Base-by-base conservation (phyloP, 2,329 filamentous ascomycete species). In the Fusarium domesticum region DNA sequence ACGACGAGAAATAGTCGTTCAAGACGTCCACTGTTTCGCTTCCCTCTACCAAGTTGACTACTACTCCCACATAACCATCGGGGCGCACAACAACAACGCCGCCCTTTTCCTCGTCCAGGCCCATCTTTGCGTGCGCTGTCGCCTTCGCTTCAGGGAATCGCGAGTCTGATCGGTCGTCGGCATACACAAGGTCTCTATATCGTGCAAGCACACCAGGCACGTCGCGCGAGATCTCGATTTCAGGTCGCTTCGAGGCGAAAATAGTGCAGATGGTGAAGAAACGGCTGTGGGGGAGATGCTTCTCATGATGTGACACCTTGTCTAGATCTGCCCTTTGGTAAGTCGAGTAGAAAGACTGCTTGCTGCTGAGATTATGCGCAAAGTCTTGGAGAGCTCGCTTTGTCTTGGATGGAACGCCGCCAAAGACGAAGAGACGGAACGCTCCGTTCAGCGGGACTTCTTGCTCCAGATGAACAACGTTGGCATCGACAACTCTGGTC, bases 381-480 rank as follows among this genome's bases (percentile, higher is more conserved):
- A 96, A 79, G 61, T 95, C 88, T 15, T 71, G 63, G 17, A 96
- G 72, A 0, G 90, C 87, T 37, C 69, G 67, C 33, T 74, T 72
- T 11, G 81, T 84, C 36, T 74, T 72, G 12, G 70, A 62, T 7
- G 81, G 81, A 33, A 76, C 74, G 44, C 91, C 91, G n/a, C 81
- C 89, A 64, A 95, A 95, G 51, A 96, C 67, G 64, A 90, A 95
- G 48, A 96, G 76, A 43, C 90, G 80, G 75, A 91, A 96, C 2
- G 89, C 84, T 34, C 90, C 90, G 66, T 96, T 96, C 47, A 91
- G 74, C 0, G 90, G 90, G 23, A 96, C 78, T 62, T 95, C 87
- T 67, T 96, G 90, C 69, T 96, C 91, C 8, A 96, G 76, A 58
- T 95, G 87, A 2, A 95, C 89, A 5, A 89, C 83, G 66, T 96